Conservation (phyloP, 116 monocot species). For the Posidonia oceanica region DNA sequence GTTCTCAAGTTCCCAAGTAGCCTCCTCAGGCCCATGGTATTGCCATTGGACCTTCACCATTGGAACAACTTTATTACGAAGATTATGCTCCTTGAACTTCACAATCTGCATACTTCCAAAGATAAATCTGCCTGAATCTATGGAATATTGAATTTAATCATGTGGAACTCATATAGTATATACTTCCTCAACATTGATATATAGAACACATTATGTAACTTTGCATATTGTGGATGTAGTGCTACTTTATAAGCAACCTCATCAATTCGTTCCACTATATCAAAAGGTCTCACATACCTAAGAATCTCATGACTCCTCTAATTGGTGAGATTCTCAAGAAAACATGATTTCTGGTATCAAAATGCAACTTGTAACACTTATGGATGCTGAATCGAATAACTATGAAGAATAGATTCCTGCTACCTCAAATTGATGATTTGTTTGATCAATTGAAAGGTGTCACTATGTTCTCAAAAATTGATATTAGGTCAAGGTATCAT, state of each 20-base stretch:
- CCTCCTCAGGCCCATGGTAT: not conserved
- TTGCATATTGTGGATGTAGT: not conserved
- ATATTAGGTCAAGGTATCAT: too few species aligned
- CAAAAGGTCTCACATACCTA: too few species aligned
- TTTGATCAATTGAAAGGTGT: too few species aligned
- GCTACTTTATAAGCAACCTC: not conserved
- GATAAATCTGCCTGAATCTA: not conserved
- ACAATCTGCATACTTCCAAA: not conserved
- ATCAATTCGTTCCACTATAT: too few species aligned
- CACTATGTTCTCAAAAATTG: too few species aligned
- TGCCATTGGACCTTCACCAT: conserved; percentile 2
- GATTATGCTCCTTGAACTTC: not conserved
- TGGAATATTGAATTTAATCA: not conserved
- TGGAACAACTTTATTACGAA: not conserved
- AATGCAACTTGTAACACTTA: too few species aligned
- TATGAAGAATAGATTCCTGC: too few species aligned
- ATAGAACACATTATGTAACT: not conserved
- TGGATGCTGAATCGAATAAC: too few species aligned
- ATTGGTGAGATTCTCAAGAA: too few species aligned
- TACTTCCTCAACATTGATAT: not conserved
- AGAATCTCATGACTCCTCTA: too few species aligned
- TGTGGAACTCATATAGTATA: not conserved
- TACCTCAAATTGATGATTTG: too few species aligned
- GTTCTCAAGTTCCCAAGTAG: not conserved
- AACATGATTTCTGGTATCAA: too few species aligned